A percentile compares a stretch with the other conserved stretches of the same genome.
These are phyloP conservation scores for Aspergillus quadricinctus DNA, from an alignment of 2,329 filamentous ascomycete genomes.

Conservation along the genomic window DNA sequence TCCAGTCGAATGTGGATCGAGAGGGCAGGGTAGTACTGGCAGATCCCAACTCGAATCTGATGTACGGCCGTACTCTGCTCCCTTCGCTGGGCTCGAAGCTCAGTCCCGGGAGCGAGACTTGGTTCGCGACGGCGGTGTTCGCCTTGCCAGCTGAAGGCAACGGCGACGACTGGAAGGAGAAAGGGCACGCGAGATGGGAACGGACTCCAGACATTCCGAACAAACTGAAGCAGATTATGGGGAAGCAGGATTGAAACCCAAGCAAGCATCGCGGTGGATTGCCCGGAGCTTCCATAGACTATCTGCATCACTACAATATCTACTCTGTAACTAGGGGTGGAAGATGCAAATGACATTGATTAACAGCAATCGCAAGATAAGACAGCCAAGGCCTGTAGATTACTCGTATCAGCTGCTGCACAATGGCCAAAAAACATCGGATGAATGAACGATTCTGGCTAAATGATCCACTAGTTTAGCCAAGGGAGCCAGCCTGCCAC, in stretches of 20 bases:
- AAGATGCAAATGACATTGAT: background rate
- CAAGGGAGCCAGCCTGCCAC: background rate
- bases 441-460: background rate
- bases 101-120: conserved; percentile 53
- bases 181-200: conserved; percentile 60
- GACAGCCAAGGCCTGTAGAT: background rate
- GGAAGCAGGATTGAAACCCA: conserved; percentile 1
- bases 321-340: background rate
- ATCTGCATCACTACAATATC: background rate
- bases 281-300: background rate
- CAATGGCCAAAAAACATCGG: background rate
- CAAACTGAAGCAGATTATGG: conserved; percentile 57
- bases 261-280: background rate
- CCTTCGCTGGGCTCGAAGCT: conserved; percentile 65
- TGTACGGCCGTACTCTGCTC: conserved; percentile 67
- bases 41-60: conserved; percentile 73
- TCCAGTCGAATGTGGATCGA: conserved; percentile 38
- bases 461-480: background rate
- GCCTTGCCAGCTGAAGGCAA: conserved; percentile 55
- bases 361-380: background rate
- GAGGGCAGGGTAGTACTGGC: conserved; percentile 65
- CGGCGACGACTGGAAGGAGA: conserved; percentile 22
- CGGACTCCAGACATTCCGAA: conserved; percentile 53
- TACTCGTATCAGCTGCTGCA: background rate
- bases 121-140: conserved; percentile 69